phyloP scores from a whole-genome alignment of 1,284 basidiomycete species.

The Porogramme epimiltina region DNA sequence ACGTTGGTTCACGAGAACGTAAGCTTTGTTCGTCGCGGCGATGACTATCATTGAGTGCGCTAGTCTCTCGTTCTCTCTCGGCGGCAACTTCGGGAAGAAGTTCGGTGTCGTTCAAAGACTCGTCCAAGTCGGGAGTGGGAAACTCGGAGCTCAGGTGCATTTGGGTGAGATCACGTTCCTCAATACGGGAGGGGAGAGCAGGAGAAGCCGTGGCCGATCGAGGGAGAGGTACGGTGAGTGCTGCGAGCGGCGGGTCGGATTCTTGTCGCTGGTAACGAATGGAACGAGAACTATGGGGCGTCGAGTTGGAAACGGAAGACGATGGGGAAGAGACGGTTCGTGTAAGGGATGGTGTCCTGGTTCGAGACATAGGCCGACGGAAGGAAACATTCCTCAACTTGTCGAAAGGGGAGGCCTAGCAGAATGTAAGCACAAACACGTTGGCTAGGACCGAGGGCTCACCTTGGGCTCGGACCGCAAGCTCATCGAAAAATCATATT shows the following conservation, averaged over 20 bases:
- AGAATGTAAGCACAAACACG: neutral
- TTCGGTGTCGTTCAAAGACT: slow-evolving; percentile 14
- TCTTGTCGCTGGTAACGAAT: slow-evolving; percentile 39
- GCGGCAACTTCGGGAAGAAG: slow-evolving; percentile 13
- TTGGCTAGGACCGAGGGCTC: slow-evolving; percentile 20
- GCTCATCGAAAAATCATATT: slow-evolving; percentile 67
- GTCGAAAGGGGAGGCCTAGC: slow-evolving; percentile 65
- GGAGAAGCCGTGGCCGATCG: slow-evolving; percentile 52
- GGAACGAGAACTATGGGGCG: slow-evolving; percentile 59
- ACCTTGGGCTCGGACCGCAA: slow-evolving; percentile 68
- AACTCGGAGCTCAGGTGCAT: slow-evolving; percentile 16
- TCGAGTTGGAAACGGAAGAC: slow-evolving; percentile 62
- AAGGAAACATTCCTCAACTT: slow-evolving; percentile 67
- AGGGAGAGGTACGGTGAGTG: slow-evolving; percentile 54
- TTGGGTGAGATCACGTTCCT: slow-evolving; percentile 20
- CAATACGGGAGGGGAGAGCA: slow-evolving; percentile 34
- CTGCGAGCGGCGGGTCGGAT: slow-evolving; percentile 48
- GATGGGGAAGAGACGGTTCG: slow-evolving; percentile 64
- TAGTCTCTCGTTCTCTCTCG: slow-evolving; percentile 3
- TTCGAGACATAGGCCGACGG: slow-evolving; percentile 53
- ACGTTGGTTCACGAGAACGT: slow-evolving; percentile 54
- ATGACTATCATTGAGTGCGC: neutral
- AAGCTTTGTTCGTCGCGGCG: slow-evolving; percentile 7
- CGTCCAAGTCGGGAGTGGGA: slow-evolving; percentile 2
- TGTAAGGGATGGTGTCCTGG: slow-evolving; percentile 74